A percentile compares a stretch with the other conserved stretches of the same genome.
Evolutionary conservation across 306 rosid species (phyloP).

Genomic region (Lotus japonicus): DNA sequence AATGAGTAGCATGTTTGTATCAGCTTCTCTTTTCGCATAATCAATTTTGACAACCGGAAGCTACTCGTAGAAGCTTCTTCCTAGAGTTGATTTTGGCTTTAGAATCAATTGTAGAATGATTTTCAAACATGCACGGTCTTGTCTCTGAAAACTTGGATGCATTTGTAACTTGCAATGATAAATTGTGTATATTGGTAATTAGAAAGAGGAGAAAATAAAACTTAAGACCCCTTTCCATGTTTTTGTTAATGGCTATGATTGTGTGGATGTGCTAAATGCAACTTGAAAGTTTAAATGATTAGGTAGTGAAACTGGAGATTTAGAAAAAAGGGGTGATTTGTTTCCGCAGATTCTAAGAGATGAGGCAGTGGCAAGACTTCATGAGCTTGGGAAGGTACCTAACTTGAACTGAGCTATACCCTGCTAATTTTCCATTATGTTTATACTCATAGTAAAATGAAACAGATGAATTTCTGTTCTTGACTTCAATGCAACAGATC

Average conservation of each 20-base stretch:
- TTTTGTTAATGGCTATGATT: slow-evolving; percentile 8
- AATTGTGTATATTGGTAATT: background rate
- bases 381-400: slow-evolving; percentile 70
- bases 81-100: too few species aligned
- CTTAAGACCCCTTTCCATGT: background rate
- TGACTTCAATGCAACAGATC: slow-evolving; percentile 13
- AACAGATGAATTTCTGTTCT: background rate
- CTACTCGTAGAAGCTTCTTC: too few species aligned
- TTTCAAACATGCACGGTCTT: background rate
- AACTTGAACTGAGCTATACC: background rate
- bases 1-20: background rate
- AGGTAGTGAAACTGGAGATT: slow-evolving; percentile 55
- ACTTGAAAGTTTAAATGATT: slow-evolving; percentile 28
- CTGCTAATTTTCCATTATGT: slow-evolving; percentile 3
- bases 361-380: slow-evolving; percentile 75
- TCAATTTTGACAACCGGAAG: too few species aligned
- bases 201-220: background rate
- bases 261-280: slow-evolving; percentile 22
- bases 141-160: background rate
- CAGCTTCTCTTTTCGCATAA: too few species aligned
- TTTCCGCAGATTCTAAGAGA: slow-evolving; percentile 68
- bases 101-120: too few species aligned
- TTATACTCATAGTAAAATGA: background rate
- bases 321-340: slow-evolving; percentile 47
- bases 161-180: background rate